Evolutionary conservation across 306 rosid species (phyloP).

Genomic region (Inga laurina): DNA sequence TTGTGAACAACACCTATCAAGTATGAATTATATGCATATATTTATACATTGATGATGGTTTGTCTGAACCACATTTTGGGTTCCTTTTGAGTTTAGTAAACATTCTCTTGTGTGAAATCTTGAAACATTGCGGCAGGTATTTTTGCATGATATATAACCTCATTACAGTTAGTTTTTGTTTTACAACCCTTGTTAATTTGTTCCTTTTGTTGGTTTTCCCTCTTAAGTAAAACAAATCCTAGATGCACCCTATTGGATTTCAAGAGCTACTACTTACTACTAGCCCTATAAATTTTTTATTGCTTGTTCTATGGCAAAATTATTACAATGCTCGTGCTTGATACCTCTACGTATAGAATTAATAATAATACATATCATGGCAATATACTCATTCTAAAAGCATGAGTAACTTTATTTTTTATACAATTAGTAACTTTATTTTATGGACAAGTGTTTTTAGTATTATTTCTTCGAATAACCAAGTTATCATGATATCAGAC

Average conservation of each 20-base stretch:
- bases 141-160: conserved; percentile 9
- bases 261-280: neutral
- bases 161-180: conserved; percentile 1
- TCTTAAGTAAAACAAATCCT: neutral
- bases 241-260: neutral
- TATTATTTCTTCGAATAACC: too few relatives aligned
- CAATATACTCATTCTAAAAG: conserved; percentile 8
- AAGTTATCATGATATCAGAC: too few relatives aligned
- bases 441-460: neutral
- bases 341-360: neutral
- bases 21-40: neutral
- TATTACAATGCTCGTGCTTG: too few relatives aligned
- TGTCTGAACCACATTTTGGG: conserved; percentile 22
- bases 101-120: conserved; percentile 7
- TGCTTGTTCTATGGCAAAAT: too few relatives aligned
- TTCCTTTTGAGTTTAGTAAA: conserved; percentile 24
- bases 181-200: neutral
- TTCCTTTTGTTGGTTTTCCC: neutral
- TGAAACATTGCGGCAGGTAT: conserved; percentile 3
- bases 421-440: neutral
- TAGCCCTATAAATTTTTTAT: neutral
- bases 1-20: too few relatives aligned
- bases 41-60: neutral
- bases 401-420: neutral
- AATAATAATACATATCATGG: neutral